Evolutionary conservation across 2,329 filamentous ascomycete genomes (phyloP).

Genomic region (Huntiella omanensis): DNA sequence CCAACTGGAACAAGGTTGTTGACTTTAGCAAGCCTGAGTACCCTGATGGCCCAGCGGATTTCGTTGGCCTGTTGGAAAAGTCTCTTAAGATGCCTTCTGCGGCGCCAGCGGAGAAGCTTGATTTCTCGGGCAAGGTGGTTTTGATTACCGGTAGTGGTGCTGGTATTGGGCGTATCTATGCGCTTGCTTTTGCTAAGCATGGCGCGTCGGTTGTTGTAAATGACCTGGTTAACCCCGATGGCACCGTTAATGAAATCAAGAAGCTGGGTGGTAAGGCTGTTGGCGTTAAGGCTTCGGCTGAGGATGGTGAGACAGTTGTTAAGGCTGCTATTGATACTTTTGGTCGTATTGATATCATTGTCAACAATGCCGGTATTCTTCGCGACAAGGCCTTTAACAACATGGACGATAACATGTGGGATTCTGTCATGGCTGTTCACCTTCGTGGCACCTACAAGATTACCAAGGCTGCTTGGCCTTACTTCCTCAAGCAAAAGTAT

Average conservation of each 20-base stretch:
- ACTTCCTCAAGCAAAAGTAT: slow-evolving; percentile 97
- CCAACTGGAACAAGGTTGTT: slow-evolving; percentile 74
- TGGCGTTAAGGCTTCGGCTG: slow-evolving; percentile 81
- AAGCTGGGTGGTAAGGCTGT: slow-evolving; percentile 76
- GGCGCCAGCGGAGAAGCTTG: slow-evolving; percentile 51
- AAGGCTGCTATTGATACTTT: slow-evolving; percentile 87
- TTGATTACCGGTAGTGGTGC: slow-evolving; percentile 76
- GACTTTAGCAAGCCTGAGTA: slow-evolving; percentile 76
- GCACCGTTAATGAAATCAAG: slow-evolving; percentile 81
- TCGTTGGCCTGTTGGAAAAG: slow-evolving; percentile 67
- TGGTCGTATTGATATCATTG: slow-evolving; percentile 80
- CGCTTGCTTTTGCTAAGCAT: slow-evolving; percentile 66
- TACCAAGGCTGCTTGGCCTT: slow-evolving; percentile 93
- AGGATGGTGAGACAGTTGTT: slow-evolving; percentile 79
- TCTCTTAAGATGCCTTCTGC: slow-evolving; percentile 61
- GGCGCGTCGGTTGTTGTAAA: slow-evolving; percentile 84
- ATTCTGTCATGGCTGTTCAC: slow-evolving; percentile 82
- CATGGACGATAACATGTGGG: slow-evolving; percentile 91
- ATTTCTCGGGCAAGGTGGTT: slow-evolving; percentile 71
- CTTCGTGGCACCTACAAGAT: slow-evolving; percentile 89
- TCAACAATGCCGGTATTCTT: slow-evolving; percentile 97
- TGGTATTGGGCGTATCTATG: slow-evolving; percentile 82
- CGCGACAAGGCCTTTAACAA: slow-evolving; percentile 95
- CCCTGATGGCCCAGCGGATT: slow-evolving; percentile 71
- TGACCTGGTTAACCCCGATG: slow-evolving; percentile 82